These are phyloP conservation scores for Neurospora pannonica DNA, from an alignment of 495 filamentous ascomycete species.

Conservation along the genomic window DNA sequence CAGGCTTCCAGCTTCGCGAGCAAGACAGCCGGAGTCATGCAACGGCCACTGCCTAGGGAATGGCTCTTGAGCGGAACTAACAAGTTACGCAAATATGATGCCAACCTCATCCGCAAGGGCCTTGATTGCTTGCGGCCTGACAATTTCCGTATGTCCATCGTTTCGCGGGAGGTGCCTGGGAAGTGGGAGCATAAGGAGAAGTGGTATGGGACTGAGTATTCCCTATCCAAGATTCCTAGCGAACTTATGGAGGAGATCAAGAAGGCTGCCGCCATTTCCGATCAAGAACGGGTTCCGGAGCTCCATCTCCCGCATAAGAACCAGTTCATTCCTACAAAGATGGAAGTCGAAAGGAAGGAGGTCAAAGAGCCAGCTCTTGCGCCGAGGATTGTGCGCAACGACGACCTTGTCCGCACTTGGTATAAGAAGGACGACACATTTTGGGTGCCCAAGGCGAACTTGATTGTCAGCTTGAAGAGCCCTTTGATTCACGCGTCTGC, in stretches of 20 bases:
- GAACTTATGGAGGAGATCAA: constrained; percentile 63
- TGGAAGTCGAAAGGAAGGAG: constrained; percentile 92
- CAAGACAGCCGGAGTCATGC: constrained; percentile 74
- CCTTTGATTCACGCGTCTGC: constrained; percentile 70
- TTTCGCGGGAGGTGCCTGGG: constrained; percentile 73
- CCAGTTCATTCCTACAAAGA: constrained; percentile 88
- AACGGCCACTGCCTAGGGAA: constrained; percentile 75
- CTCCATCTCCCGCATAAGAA: constrained; percentile 89
- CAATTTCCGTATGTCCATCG: constrained; percentile 76
- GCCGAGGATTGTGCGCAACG: constrained; percentile 82
- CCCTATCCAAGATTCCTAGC: constrained; percentile 67
- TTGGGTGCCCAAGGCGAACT: constrained; percentile 92
- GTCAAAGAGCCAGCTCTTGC: constrained; percentile 60
- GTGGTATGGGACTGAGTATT: constrained; percentile 98
- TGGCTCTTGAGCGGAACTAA: constrained; percentile 71
- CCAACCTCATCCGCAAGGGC: constrained; percentile 63
- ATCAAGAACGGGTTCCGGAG: constrained; percentile 51
- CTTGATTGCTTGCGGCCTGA: constrained; percentile 71
- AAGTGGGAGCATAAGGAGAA: constrained; percentile 84
- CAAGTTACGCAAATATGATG: constrained; percentile 65
- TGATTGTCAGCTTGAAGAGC: constrained; percentile 71
- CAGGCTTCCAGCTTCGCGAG: constrained; percentile 83
- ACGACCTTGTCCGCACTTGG: constrained; percentile 78
- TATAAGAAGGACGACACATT: constrained; percentile 98
- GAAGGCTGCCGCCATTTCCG: constrained; percentile 48